Conservation (phyloP, 306 rosid genomes). For the Cucurbita pepo region DNA sequence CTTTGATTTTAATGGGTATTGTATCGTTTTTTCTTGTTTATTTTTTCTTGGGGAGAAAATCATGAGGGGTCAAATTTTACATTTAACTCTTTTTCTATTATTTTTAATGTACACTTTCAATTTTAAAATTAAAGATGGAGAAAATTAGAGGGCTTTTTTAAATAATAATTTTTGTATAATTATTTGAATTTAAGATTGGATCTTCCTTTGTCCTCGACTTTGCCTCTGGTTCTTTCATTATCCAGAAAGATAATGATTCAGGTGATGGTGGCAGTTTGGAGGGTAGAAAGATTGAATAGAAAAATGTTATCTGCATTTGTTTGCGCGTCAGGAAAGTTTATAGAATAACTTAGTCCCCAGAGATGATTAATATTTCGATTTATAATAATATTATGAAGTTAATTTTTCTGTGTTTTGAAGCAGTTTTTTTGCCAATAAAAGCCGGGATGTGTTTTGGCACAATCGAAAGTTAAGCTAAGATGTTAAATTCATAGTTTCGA, state of each 20-base stretch:
- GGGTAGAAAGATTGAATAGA: neutral
- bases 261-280: neutral
- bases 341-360: neutral
- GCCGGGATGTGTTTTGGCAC: neutral
- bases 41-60: neutral
- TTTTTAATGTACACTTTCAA: neutral
- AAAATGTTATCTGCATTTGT: neutral
- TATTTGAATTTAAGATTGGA: neutral
- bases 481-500: neutral
- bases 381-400: neutral
- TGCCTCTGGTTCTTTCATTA: neutral
- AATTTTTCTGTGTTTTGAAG: neutral
- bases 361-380: neutral
- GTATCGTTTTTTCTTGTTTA: neutral
- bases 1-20: neutral
- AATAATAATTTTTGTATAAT: neutral
- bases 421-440: neutral
- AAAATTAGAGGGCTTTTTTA: neutral
- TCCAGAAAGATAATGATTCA: neutral
- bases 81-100: neutral
- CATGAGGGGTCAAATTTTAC: neutral
- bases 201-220: neutral
- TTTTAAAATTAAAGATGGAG: neutral
- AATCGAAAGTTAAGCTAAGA: neutral
- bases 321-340: neutral